Conservation (phyloP, 2,329 filamentous ascomycete species). For the Immersiporthe knoxdaviesiana region DNA sequence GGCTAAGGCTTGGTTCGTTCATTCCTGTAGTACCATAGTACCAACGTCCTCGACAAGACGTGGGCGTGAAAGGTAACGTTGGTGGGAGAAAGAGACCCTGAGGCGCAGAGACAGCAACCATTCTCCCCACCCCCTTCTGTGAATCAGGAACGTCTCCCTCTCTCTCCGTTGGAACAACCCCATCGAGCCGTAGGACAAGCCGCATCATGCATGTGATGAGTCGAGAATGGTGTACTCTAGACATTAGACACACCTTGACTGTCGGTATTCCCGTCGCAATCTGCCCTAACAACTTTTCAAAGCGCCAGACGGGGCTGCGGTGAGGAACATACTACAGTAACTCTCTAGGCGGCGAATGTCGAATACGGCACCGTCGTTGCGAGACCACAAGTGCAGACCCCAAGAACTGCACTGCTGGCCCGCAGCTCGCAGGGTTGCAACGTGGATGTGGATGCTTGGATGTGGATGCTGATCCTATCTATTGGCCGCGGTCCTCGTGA, state of each 20-base stretch:
- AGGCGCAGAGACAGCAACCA: not conserved
- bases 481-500: not conserved
- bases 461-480: not conserved
- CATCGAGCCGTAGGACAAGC: not conserved
- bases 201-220: not conserved
- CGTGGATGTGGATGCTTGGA: conserved; percentile 5
- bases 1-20: not conserved
- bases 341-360: not conserved
- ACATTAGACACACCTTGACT: too few species aligned
- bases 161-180: too few species aligned
- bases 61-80: not conserved
- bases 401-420: not conserved
- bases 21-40: not conserved
- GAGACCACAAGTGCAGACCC: not conserved
- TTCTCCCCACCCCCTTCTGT: not conserved
- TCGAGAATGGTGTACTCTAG: not conserved
- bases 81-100: not conserved
- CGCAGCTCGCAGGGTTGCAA: conserved; percentile 9
- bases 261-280: not conserved
- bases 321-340: not conserved
- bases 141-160: not conserved
- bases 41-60: not conserved
- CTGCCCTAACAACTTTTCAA: not conserved
- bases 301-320: not conserved
- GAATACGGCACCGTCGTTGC: not conserved